Evolutionary conservation across 176 grass and related monocot species (phyloP), one percentile per base, ranked within the genome.

Genomic region (Thalia dealbata): DNA sequence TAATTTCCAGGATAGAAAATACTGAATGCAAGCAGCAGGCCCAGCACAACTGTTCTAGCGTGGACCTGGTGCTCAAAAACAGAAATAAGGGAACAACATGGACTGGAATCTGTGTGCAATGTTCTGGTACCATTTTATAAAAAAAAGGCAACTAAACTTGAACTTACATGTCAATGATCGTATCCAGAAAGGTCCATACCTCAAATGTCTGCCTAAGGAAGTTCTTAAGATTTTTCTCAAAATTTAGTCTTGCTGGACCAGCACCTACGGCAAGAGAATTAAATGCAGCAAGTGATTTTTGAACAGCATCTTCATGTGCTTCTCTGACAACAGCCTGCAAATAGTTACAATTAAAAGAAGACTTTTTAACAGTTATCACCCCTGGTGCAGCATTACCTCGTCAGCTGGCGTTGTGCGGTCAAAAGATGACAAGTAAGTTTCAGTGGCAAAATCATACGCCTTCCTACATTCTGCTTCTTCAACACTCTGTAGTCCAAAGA

Each of bases 121-220:
- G 8, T 22, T 58, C 7, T 18, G 6, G 52, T 58, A 38, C 32
- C 32, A n/a, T 58, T 58, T n/a, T n/a, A n/a, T n/a, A n/a, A n/a
- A n/a, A 56, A 23, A 14, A 42, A 69, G 21, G 3, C 18, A 42
- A 4, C 66, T 42, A 30, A 7, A 56, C 25, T 16, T 59, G 61
- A 68, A 65, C 28, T 12, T 69, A 16, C 38, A 43, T 46, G 5
- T 12, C 62, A 42, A 48, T 14, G 45, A 79, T 67, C 0, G 8
- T 67, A 60, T 43, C 25, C 63, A 29, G 59, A 72, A 55, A 1
- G n/a, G 19, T 12, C 1, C 15, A 61, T 70, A 92, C 89, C 83
- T 92, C 83, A 79, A 88, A 92, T 83, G 86, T 52, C 59, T 88
- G 86, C 83, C 75, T 86, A 71, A 78, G 86, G 71, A 88, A 92